A percentile compares a stretch with the other conserved stretches of the same genome.
These are phyloP conservation scores for Coemansia sp. DNA, from an alignment of 192 early-diverging fungal genomes.

Conservation along the genomic window DNA sequence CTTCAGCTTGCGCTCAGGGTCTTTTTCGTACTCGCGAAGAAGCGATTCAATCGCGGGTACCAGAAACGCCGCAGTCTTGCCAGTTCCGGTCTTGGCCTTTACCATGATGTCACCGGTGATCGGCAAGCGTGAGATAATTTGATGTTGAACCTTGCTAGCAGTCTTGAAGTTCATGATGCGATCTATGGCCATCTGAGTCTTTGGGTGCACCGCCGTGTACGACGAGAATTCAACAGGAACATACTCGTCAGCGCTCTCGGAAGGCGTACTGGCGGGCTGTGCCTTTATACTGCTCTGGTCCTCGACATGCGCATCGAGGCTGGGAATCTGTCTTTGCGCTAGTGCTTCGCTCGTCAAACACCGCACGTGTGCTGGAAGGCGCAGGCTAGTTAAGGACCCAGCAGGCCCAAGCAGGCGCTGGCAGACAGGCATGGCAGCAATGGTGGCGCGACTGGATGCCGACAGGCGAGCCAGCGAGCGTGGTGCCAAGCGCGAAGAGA, in stretches of 20 bases:
- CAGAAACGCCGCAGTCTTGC: slow-evolving; percentile 96
- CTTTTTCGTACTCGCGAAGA: slow-evolving; percentile 59
- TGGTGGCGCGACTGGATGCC: background rate
- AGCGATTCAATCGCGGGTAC: slow-evolving; percentile 83
- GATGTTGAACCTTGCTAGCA: slow-evolving; percentile 85
- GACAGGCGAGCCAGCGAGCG: slow-evolving; percentile 25
- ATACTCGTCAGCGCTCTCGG: slow-evolving; percentile 28
- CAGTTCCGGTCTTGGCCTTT: slow-evolving; percentile 96
- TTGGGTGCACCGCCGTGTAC: slow-evolving; percentile 40
- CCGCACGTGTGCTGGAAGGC: background rate
- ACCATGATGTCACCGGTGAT: slow-evolving; percentile 83
- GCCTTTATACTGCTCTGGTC: background rate
- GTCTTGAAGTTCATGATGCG: slow-evolving; percentile 71
- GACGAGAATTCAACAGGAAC: slow-evolving; percentile 61
- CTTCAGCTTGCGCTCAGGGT: slow-evolving; percentile 61
- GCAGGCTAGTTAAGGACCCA: background rate
- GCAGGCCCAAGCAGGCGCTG: slow-evolving; percentile 1
- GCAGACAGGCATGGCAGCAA: slow-evolving; percentile 9
- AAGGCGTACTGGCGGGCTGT: background rate
- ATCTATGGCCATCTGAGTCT: slow-evolving; percentile 63
- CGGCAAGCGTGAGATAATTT: slow-evolving; percentile 74
- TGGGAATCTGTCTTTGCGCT: slow-evolving; percentile 9
- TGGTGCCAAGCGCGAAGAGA: slow-evolving; percentile 16
- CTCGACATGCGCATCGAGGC: background rate
- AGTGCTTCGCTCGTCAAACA: slow-evolving; percentile 32